Evolutionary conservation across 805 yeast genomes (phyloP), one percentile per base, ranked within the genome.

Genomic region (Metschnikowia continentalis): DNA sequence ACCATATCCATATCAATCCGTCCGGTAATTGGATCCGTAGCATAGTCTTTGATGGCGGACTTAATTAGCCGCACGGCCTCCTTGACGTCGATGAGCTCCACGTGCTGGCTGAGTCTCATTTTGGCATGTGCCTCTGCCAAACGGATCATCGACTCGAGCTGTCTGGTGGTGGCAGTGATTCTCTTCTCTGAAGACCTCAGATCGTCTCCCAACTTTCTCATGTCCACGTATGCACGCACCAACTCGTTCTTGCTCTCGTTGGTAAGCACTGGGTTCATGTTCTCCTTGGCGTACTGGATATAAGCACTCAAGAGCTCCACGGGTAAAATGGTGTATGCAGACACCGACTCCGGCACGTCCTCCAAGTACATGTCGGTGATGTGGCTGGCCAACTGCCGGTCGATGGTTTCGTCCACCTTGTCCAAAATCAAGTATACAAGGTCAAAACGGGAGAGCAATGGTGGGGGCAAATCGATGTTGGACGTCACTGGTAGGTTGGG

Each of bases 161-260:
- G 99, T 71, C 99, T 82, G 1, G 99, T 92, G 0, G 99, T 94
- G 3, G 99, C 99, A 0, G 99, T 94, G 58, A 94, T 88, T 60
- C 99, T 77, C 68, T 86, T 88, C 55, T 94, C 98, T 11, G 90
- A 76, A 1, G 90, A 74, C 52, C 96, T 76, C 5, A 86, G 80
- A 65, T 90, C 98, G 63, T 94, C 98, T 48, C 99, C 99, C 55
- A 90, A 72, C 64, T 86, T 88, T 59, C 99, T 79, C 96, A 94
- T 90, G 30, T 83, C 94, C 38, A 94, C 98, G 66, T 94, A 94
- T 0, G 88, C 82, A 58, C 82, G 79, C 11, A 94, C 97, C 43
- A 94, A 77, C 69, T 88, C 96, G 46, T 79, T 82, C 62, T 90
- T 90, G 38, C 96, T 97, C 35, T 74, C 88, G 35, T 74, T 82